phyloP scores from a whole-genome alignment of 768 basidiomycete species.

The Boletus vinaceobasis region DNA sequence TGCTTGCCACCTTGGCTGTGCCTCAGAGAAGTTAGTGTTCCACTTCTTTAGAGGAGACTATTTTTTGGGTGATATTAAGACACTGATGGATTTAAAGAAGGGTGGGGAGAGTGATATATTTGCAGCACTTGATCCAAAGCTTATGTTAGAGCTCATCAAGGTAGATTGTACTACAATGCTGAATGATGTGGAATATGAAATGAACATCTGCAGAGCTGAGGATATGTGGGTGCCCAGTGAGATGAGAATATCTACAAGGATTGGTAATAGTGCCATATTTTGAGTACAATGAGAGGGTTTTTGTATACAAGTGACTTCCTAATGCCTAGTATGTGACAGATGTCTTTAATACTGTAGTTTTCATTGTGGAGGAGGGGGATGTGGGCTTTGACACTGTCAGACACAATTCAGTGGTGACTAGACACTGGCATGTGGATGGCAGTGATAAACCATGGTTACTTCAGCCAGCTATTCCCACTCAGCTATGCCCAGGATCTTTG shows the following conservation, averaged over 20 bases:
- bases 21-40: no score
- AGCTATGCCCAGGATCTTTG: no score
- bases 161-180: background rate
- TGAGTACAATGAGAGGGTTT: background rate
- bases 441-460: no score
- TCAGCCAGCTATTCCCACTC: no score
- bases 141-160: constrained; percentile 1
- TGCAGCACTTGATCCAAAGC: background rate
- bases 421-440: background rate
- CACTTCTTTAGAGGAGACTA: no score
- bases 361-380: background rate
- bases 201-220: background rate
- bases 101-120: background rate
- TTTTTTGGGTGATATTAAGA: constrained; percentile 11
- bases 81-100: background rate
- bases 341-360: background rate
- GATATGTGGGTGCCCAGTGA: background rate
- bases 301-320: background rate
- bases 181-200: background rate
- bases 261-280: background rate
- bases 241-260: background rate
- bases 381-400: background rate
- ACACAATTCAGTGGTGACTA: background rate
- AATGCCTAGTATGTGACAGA: background rate
- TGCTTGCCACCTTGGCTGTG: no score